These are phyloP conservation scores for Aquanectria penicillioides DNA, from an alignment of 2,329 filamentous ascomycete species.

Conservation along the genomic window DNA sequence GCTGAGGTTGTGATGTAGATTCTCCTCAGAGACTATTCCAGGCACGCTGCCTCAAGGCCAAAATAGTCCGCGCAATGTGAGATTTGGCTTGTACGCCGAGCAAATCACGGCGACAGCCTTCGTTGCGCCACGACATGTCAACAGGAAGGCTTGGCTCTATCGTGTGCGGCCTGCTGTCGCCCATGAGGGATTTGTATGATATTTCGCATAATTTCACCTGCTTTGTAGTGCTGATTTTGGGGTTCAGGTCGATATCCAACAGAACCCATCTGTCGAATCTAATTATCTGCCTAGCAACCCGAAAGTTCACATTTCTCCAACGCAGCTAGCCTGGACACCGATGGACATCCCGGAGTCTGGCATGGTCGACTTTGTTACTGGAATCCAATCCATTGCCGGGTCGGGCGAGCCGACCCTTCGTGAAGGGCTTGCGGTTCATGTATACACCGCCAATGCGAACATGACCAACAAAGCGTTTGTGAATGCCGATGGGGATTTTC, in stretches of 20 bases:
- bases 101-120: constrained; percentile 52
- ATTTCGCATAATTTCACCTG: not conserved
- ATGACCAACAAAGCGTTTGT: constrained; percentile 60
- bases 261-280: constrained; percentile 14
- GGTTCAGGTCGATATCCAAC: too few species aligned
- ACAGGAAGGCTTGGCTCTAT: constrained; percentile 43
- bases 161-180: constrained; percentile 39
- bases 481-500: constrained; percentile 72
- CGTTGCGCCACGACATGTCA: constrained; percentile 39
- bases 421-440: constrained; percentile 58
- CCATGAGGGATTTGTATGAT: constrained; percentile 36
- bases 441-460: constrained; percentile 55
- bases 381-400: constrained; percentile 58
- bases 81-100: constrained; percentile 51
- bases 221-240: not conserved
- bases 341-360: constrained; percentile 13
- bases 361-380: constrained; percentile 56
- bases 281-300: constrained; percentile 29
- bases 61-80: constrained; percentile 52
- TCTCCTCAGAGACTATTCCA: constrained; percentile 56
- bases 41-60: constrained; percentile 56
- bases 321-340: constrained; percentile 30
- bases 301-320: constrained; percentile 28
- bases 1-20: too few species aligned
- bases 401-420: constrained; percentile 58